phyloP scores from a whole-genome alignment of 495 filamentous ascomycete genomes.

The Aspergillus kassunensis region DNA sequence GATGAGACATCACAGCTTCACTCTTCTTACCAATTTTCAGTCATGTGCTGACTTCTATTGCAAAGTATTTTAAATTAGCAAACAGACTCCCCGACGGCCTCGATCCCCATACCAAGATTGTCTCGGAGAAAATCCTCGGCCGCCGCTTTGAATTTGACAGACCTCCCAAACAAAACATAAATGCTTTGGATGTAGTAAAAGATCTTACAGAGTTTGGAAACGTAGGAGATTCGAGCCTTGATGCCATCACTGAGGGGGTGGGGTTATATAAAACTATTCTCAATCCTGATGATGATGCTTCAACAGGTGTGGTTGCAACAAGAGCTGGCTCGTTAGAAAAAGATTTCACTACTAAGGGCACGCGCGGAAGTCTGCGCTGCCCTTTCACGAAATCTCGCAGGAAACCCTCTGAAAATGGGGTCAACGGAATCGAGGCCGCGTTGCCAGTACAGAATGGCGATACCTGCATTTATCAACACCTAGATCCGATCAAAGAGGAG shows the following conservation, averaged over 20 bases:
- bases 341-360: constrained; percentile 45
- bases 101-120: constrained; percentile 30
- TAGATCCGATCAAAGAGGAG: constrained; percentile 48
- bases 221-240: constrained; percentile 39
- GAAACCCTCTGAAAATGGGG: constrained; percentile 27
- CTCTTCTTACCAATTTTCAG: background rate
- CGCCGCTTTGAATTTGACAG: constrained; percentile 13
- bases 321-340: constrained; percentile 39
- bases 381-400: constrained; percentile 42
- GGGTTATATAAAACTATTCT: constrained; percentile 39
- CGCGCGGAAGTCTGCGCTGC: constrained; percentile 40
- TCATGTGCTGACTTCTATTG: constrained; percentile 12
- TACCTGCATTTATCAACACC: constrained; percentile 33
- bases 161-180: constrained; percentile 26
- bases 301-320: constrained; percentile 28
- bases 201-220: constrained; percentile 39
- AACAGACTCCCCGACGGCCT: constrained; percentile 26
- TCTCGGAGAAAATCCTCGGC: constrained; percentile 24
- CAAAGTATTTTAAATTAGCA: constrained; percentile 30
- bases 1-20: constrained; percentile 32
- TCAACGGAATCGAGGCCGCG: constrained; percentile 23
- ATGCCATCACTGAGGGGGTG: constrained; percentile 38
- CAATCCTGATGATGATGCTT: constrained; percentile 22
- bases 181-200: constrained; percentile 43
- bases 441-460: constrained; percentile 28